phyloP scores from a whole-genome alignment of 176 grass and related monocot species.

The Ensete ventricosum region DNA sequence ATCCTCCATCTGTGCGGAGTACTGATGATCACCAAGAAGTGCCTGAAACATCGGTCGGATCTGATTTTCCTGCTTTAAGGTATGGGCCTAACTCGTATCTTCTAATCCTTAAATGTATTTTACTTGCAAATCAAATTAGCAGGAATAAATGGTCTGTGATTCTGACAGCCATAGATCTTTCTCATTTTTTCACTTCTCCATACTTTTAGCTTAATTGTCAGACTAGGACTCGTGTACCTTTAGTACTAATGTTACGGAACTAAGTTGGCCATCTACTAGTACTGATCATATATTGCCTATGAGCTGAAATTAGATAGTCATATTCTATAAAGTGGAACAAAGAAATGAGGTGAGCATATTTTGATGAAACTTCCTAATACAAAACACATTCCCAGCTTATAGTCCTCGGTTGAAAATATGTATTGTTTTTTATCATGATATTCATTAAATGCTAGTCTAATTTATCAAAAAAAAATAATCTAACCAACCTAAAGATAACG shows the following conservation, averaged over 20 bases:
- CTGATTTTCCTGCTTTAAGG: conserved; percentile 80
- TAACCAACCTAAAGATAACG: too few relatives aligned
- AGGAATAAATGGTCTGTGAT: background rate
- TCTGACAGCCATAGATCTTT: background rate
- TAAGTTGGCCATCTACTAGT: background rate
- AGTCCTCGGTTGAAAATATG: too few relatives aligned
- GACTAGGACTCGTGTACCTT: too few relatives aligned
- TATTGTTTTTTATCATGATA: too few relatives aligned
- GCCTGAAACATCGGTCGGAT: conserved; percentile 62
- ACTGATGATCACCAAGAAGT: conserved; percentile 74
- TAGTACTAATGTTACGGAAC: too few relatives aligned
- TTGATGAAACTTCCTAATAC: background rate
- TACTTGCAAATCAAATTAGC: background rate
- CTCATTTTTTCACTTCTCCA: background rate
- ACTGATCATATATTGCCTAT: background rate
- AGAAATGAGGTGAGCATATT: background rate
- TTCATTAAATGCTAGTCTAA: too few relatives aligned
- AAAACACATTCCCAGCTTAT: background rate
- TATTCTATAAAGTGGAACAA: background rate
- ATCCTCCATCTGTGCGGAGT: conserved; percentile 48
- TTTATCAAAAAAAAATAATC: too few relatives aligned
- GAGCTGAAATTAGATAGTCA: background rate
- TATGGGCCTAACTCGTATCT: conserved; percentile 18
- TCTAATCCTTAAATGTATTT: background rate
- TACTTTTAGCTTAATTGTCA: background rate